Evolutionary conservation across 805 yeast species (phyloP), one percentile per base, ranked within the genome.

Genomic region (Tetrapisispora namnaoensis): DNA sequence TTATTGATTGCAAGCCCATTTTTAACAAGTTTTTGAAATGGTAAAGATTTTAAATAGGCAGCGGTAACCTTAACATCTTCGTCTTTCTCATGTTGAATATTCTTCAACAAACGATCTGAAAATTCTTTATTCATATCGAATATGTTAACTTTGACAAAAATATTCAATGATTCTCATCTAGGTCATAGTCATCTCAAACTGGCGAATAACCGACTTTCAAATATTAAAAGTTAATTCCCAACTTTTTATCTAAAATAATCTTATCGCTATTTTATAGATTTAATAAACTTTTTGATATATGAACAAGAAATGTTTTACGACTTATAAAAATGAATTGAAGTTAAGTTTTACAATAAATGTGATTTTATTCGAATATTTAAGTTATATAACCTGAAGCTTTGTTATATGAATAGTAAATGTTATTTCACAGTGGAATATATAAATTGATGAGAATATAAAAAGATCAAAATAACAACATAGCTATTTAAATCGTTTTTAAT

Each of bases 1-100:
- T 89, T 86, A 44, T 80, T 63, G 4, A 87, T 70, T 0, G 97
- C 97, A 24, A 86, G 69, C 0, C 96, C 97, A 46, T 77, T 72
- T 11, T 70, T 66, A 0, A 83, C 83, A n/a, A 91, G 70, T 48
- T 74, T 73, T 59, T 83, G 82, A 1, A 89, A 79, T 1, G 91
- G 68, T 13, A 76, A 63, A 0, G 75, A 55, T 1, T 72, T 55
- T 17, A 83, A 58, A 5, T 81, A 59, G 11, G 60, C 57, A 3
- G 71, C 58, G 1, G 77, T 74, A 37, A 72, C 72, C 41, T 74
- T 74, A 6, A 73, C 70, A 55, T 82, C 87, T 40, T 76, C 80
- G 5, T 67, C 57, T 48, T 75, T 70, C 54, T 82, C 86, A 18
- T 72, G 69, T 1, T 59, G 57, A 4, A 80, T 58, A 22, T 78